Base-by-base conservation (phyloP, 495 filamentous ascomycete species). In the Aspergillus diversus region DNA sequence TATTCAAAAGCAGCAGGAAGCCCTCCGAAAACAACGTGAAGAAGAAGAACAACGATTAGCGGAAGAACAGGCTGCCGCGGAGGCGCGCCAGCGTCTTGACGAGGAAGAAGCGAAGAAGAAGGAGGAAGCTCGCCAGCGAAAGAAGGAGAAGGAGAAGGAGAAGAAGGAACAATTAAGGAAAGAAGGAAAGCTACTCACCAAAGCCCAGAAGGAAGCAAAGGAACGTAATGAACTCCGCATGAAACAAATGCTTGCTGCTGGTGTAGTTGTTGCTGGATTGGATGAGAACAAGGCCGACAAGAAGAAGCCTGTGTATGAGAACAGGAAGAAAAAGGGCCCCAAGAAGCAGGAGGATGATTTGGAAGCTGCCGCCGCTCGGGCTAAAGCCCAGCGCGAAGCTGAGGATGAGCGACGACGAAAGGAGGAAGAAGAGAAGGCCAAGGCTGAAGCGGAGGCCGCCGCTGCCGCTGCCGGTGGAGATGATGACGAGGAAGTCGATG, bases 121-220 rank as follows among this genome's bases (percentile, higher is more conserved):
- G 69, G 92, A 91, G 63, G 92, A 93, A 70, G 83, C 83, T 33
- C 89, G 88, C 67, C 87, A 88, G 12, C 77, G 83, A 53, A 97
- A 90, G 83, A 98, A 97, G 81, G 92, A 96, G 73, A 96, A 90
- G 76, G 96, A 99, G 73, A 96, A 90, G 76, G 90, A 97, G 76
- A 94, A 86, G 80, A 92, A 96, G 64, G 96, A 99, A 69, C 91
- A 97, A 76, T 85, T 97, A 15, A 95, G 95, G 80, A 93, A 87
- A 72, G 93, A 97, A 76, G 96, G 96, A 69, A 97, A 96, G 73
- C 93, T 92, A 68, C 81, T 97, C 63, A 97, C 93, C 65, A 95
- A 97, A 75, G 92, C 94, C 33, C 93, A 99, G 75, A 91, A 87
- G 69, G 92, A 97, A 68, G 89, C 89, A 63, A 90, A 94, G 74